Conservation (phyloP, 257 asterid genomes). For the Thymus mandschuricus region DNA sequence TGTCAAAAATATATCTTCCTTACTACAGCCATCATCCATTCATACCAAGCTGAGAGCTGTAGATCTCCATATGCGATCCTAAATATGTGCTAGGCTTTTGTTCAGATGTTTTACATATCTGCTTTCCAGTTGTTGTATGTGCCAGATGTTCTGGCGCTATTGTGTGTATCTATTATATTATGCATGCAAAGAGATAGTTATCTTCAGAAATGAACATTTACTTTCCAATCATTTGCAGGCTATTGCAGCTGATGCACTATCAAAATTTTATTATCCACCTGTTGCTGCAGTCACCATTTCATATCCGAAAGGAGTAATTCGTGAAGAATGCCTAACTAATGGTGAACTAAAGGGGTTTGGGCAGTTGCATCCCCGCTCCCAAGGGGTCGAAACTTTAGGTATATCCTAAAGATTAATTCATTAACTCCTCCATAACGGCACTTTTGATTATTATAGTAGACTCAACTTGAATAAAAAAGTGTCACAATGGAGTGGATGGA, state of each 20-base stretch:
- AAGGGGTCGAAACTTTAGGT: conserved; percentile 98
- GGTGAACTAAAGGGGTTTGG: conserved; percentile 98
- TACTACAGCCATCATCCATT: not conserved
- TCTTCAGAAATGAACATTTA: not conserved
- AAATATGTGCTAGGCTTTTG: conserved; percentile 14
- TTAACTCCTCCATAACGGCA: not conserved
- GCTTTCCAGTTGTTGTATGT: not conserved
- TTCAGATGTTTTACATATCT: conserved; percentile 8
- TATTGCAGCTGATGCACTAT: conserved; percentile 77
- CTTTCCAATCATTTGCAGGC: conserved; percentile 48
- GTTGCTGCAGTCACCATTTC: conserved; percentile 94
- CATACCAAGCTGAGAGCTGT: conserved; percentile 1
- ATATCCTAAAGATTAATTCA: conserved; percentile 23
- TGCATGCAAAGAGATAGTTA: conserved; percentile 12
- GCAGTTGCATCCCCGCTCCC: conserved; percentile 98
- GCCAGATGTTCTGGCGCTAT: too few species aligned
- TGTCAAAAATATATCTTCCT: conserved; percentile 2
- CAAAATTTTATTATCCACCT: conserved; percentile 86
- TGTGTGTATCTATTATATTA: not conserved
- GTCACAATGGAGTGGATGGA: too few species aligned
- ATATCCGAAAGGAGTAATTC: conserved; percentile 86
- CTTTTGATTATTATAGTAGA: too few species aligned
- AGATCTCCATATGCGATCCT: conserved; percentile 13
- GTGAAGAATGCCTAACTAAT: conserved; percentile 68
- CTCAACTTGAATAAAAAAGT: too few species aligned